A percentile compares a stretch with the other conserved stretches of the same genome.
Conservation (phyloP, 805 yeast species). For the Isabelozyma gotoi region DNA sequence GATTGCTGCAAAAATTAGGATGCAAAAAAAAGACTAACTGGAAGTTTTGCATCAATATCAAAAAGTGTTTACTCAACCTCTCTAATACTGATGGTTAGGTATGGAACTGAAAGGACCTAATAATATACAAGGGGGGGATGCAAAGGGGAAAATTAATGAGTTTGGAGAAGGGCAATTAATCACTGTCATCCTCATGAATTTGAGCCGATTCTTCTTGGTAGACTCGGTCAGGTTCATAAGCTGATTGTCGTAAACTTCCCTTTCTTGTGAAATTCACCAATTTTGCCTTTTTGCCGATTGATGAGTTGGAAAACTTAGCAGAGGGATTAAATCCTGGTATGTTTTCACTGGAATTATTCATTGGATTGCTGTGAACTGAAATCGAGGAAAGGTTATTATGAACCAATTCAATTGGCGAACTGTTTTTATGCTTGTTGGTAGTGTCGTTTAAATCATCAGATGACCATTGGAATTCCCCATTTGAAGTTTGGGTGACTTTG, state of each 20-base stretch:
- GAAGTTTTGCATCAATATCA: background rate
- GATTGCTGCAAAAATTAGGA: background rate
- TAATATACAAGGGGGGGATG: background rate
- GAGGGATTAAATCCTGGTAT: background rate
- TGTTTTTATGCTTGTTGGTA: constrained; percentile 1
- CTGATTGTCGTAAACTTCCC: constrained; percentile 41
- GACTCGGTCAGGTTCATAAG: constrained; percentile 27
- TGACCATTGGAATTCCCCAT: constrained; percentile 33
- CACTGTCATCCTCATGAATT: constrained; percentile 32
- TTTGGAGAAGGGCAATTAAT: constrained; percentile 9
- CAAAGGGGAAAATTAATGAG: background rate
- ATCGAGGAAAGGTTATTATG: constrained; percentile 18
- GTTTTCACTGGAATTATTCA: background rate
- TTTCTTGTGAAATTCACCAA: constrained; percentile 48
- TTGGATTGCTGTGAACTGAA: constrained; percentile 15
- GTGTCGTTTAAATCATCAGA: constrained; percentile 1
- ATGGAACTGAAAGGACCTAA: background rate
- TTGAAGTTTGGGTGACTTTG: constrained; percentile 21
- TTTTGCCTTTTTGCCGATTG: constrained; percentile 34
- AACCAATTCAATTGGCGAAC: constrained; percentile 7
- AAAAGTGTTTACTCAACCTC: too few species aligned
- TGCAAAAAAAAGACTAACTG: background rate
- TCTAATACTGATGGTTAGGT: background rate
- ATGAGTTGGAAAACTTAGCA: constrained; percentile 12
- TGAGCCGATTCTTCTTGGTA: constrained; percentile 34